phyloP scores from a whole-genome alignment of 1,284 basidiomycete species.

The Mycena sp. region DNA sequence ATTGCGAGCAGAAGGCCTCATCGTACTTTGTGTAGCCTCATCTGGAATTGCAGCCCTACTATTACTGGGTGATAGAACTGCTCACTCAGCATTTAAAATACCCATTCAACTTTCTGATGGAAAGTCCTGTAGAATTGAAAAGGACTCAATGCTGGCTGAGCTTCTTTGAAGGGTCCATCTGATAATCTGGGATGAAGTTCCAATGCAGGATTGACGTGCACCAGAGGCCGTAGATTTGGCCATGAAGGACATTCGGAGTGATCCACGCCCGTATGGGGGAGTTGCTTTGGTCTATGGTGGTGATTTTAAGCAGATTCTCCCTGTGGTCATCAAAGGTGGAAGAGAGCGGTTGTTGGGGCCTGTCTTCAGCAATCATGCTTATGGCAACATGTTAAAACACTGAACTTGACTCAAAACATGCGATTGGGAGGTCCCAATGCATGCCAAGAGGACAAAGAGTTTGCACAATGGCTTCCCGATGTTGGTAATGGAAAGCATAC shows the following conservation, averaged over 20 bases:
- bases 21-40: constrained; percentile 49
- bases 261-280: constrained; percentile 46
- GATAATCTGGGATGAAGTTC: constrained; percentile 42
- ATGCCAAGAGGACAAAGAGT: constrained; percentile 28
- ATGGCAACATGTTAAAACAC: constrained; percentile 44
- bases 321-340: constrained; percentile 43
- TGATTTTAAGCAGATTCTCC: constrained; percentile 48
- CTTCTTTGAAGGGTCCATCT: constrained; percentile 35
- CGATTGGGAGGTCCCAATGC: constrained; percentile 30
- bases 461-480: constrained; percentile 51
- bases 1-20: constrained; percentile 28
- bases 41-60: constrained; percentile 48
- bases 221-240: constrained; percentile 32
- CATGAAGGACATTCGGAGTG: constrained; percentile 12
- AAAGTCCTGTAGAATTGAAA: constrained; percentile 22
- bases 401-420: constrained; percentile 50
- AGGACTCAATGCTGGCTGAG: constrained; percentile 34
- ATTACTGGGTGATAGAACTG: constrained; percentile 41
- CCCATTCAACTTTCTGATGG: constrained; percentile 33
- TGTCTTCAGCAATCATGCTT: constrained; percentile 46
- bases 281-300: constrained; percentile 46
- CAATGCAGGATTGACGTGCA: constrained; percentile 34
- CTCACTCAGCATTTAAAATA: constrained; percentile 45
- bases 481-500: constrained; percentile 47
- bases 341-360: constrained; percentile 46